Evolutionary conservation across 2,329 filamentous ascomycete species (phyloP).

Genomic region (Xylaria sp.): DNA sequence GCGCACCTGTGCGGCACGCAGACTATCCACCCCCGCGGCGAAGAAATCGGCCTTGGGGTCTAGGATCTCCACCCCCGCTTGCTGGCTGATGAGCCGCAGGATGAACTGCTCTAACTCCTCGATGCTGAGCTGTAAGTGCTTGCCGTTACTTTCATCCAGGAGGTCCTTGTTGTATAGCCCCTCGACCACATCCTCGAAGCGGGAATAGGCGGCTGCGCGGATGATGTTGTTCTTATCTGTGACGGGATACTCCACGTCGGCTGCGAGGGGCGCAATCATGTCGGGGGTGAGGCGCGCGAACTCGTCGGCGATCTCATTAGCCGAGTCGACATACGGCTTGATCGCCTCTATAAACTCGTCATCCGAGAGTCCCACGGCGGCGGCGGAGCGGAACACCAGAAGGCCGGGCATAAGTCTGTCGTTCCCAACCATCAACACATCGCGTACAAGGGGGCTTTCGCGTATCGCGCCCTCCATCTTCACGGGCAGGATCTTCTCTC

Average conservation of each 20-base stretch:
- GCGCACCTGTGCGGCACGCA: conserved; percentile 49
- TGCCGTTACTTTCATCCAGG: background rate
- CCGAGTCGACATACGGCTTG: conserved; percentile 42
- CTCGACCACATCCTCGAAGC: conserved; percentile 37
- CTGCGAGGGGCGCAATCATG: conserved; percentile 41
- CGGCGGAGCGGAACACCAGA: conserved; percentile 36
- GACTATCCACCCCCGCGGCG: conserved; percentile 47
- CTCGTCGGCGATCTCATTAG: conserved; percentile 45
- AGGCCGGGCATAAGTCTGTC: conserved; percentile 38
- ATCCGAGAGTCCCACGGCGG: conserved; percentile 31
- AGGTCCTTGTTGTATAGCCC: conserved; percentile 36
- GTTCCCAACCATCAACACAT: conserved; percentile 40
- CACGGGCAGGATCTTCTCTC: conserved; percentile 44
- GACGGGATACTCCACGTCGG: conserved; percentile 40
- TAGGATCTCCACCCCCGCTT: conserved; percentile 39
- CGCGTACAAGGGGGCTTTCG: conserved; percentile 37
- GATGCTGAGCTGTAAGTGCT: conserved; percentile 25
- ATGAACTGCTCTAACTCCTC: conserved; percentile 40
- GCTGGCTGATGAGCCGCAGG: conserved; percentile 32
- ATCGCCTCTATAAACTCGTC: conserved; percentile 41
- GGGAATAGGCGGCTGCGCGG: conserved; percentile 42
- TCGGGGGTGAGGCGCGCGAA: conserved; percentile 48
- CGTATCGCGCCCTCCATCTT: conserved; percentile 40
- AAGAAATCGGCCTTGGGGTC: conserved; percentile 45
- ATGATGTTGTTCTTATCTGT: conserved; percentile 53